Percentiles rank a stretch among this genome's conserved stretches.
These are phyloP conservation scores for Quercus wislizeni DNA, from an alignment of 306 rosid species.

Conservation along the genomic window DNA sequence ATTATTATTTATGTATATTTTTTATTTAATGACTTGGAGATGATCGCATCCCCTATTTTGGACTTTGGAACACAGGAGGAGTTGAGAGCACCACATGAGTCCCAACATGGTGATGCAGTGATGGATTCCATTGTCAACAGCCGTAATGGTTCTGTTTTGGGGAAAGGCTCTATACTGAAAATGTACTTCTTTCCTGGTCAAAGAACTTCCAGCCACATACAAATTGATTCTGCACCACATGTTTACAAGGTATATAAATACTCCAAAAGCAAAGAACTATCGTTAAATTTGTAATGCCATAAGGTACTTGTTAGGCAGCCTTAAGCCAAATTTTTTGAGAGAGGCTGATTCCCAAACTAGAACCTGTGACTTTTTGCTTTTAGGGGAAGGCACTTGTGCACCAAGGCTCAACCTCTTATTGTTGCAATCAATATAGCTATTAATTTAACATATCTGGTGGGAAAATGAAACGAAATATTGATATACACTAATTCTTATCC, in stretches of 20 bases:
- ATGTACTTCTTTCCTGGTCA: slow-evolving; percentile 96
- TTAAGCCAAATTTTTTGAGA: no score
- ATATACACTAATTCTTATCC: not conserved
- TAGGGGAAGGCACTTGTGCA: no score
- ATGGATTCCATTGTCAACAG: slow-evolving; percentile 80
- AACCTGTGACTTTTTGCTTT: no score
- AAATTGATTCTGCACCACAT: slow-evolving; percentile 76
- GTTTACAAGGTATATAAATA: slow-evolving; percentile 63
- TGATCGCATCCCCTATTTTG: slow-evolving; percentile 24
- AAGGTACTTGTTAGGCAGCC: slow-evolving; percentile 8
- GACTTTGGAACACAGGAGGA: slow-evolving; percentile 60
- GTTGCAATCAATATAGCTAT: not conserved
- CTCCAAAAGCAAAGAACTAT: slow-evolving; percentile 28
- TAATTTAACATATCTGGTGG: not conserved
- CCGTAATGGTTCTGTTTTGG: slow-evolving; percentile 79
- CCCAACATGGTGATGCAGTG: slow-evolving; percentile 89
- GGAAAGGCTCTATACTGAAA: slow-evolving; percentile 88
- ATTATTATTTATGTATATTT: not conserved
- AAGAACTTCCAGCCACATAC: slow-evolving; percentile 78
- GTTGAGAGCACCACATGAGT: slow-evolving; percentile 74
- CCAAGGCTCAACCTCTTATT: no score
- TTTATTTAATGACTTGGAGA: not conserved
- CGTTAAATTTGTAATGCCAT: slow-evolving; percentile 41
- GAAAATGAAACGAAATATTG: not conserved
- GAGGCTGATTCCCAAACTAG: no score